These are phyloP conservation scores for Saturnispora hagleri DNA, from an alignment of 805 yeast species.

Conservation along the genomic window DNA sequence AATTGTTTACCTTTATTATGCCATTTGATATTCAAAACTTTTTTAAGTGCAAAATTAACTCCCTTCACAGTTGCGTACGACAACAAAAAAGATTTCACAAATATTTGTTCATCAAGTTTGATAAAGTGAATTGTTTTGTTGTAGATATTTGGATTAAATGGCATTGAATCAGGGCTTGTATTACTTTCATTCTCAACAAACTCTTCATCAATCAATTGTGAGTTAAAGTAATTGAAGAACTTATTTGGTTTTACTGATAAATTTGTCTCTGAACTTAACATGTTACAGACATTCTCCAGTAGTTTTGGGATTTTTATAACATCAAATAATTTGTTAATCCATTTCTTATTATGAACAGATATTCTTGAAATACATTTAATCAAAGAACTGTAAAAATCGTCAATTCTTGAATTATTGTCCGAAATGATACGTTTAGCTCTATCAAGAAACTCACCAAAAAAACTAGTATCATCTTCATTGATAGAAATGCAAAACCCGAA, in stretches of 20 bases:
- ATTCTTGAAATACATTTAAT: not conserved
- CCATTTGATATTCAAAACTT: constrained; percentile 8
- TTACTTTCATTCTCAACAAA: not conserved
- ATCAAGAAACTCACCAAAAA: constrained; percentile 3
- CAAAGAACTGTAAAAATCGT: not conserved
- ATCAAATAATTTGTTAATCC: constrained; percentile 1
- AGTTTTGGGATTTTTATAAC: not conserved
- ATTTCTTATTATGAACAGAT: not conserved
- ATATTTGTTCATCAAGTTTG: constrained; percentile 14
- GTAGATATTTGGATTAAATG: constrained; percentile 6
- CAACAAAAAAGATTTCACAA: constrained; percentile 9
- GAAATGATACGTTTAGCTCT: not conserved
- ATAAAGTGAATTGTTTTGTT: constrained; percentile 4
- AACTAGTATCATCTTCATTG: not conserved
- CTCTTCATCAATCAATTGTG: constrained; percentile 8
- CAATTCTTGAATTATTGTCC: not conserved
- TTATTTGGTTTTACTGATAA: not conserved
- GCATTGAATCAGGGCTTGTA: not conserved
- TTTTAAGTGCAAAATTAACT: constrained; percentile 4
- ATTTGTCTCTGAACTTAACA: not conserved
- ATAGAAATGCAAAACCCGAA: constrained; percentile 2
- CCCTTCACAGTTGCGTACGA: not conserved
- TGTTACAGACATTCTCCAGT: constrained; percentile 1
- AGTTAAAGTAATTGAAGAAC: not conserved
- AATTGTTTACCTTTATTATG: constrained; percentile 4